Percentiles rank a stretch among this genome's conserved stretches.
phyloP scores from a whole-genome alignment of 2,329 filamentous ascomycete species.

The Xylaria sp. region DNA sequence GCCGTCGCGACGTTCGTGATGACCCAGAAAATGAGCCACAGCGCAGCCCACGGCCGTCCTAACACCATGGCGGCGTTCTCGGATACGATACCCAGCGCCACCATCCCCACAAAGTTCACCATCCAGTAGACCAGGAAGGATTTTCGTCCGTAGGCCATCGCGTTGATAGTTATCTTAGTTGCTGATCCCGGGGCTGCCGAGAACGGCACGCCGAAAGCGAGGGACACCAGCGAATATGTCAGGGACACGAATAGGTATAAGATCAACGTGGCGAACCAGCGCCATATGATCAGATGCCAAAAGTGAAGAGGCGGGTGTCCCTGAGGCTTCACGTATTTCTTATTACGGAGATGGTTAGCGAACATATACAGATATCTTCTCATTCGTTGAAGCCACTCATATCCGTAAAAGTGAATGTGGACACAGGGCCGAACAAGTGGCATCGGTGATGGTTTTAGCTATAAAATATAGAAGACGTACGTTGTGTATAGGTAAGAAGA shows the following conservation, averaged over 20 bases:
- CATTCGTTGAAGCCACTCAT: background rate
- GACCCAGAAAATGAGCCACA: constrained; percentile 75
- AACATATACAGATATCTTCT: background rate
- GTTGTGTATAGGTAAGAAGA: constrained; percentile 71
- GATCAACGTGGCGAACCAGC: constrained; percentile 63
- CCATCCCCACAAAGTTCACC: constrained; percentile 71
- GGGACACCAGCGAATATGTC: constrained; percentile 69
- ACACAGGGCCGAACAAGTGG: background rate
- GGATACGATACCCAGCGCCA: constrained; percentile 68
- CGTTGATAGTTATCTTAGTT: constrained; percentile 7
- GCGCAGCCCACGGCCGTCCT: constrained; percentile 66
- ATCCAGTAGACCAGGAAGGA: constrained; percentile 71
- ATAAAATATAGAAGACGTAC: constrained; percentile 40
- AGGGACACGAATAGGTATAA: constrained; percentile 71
- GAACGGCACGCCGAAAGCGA: constrained; percentile 72
- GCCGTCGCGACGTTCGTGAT: constrained; percentile 70
- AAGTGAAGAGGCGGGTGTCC: constrained; percentile 67
- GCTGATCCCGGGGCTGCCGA: constrained; percentile 53
- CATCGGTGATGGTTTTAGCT: too few species aligned
- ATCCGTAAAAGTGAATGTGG: background rate
- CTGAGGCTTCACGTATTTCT: constrained; percentile 63
- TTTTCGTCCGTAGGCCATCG: constrained; percentile 17
- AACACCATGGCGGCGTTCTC: constrained; percentile 73
- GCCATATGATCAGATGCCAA: constrained; percentile 67
- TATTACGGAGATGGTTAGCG: background rate